Percentiles rank a stretch among this genome's conserved stretches.
phyloP scores from a whole-genome alignment of 176 grass and related monocot species.

The Musa acuminata region DNA sequence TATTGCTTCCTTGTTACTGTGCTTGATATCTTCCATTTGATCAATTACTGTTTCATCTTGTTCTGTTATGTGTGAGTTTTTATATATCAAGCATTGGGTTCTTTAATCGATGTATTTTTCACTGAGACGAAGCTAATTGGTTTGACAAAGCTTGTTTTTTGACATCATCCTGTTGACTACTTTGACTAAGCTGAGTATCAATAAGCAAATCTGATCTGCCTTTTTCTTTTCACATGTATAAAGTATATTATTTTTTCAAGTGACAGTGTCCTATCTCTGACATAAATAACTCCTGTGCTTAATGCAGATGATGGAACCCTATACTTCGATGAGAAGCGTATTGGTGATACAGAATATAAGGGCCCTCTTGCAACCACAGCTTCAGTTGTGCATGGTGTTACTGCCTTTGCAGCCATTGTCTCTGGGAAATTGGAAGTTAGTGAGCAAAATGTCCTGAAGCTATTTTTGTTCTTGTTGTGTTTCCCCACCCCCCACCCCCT shows the following conservation, averaged over 20 bases:
- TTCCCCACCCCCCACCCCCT: no score
- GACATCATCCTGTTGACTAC: no score
- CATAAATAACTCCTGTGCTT: constrained; percentile 7
- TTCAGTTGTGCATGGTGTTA: constrained; percentile 70
- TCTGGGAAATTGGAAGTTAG: constrained; percentile 69
- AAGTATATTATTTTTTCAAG: no score
- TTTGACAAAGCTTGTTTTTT: no score
- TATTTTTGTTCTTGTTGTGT: constrained; percentile 6
- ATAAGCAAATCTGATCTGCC: no score
- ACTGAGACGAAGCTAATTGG: no score
- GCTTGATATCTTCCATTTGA: no score
- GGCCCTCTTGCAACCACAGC: constrained; percentile 75
- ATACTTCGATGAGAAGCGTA: constrained; percentile 93
- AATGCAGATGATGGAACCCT: constrained; percentile 66
- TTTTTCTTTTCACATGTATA: background rate
- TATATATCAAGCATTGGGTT: no score
- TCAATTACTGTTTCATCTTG: no score
- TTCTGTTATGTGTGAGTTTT: no score
- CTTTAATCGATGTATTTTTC: background rate
- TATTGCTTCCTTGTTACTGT: background rate
- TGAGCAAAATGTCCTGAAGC: background rate
- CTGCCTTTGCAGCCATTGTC: constrained; percentile 46
- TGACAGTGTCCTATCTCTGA: no score
- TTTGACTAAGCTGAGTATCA: no score
- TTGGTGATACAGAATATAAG: constrained; percentile 68